Conservation (phyloP, 257 asterid genomes). For the Solanum neorickii region DNA sequence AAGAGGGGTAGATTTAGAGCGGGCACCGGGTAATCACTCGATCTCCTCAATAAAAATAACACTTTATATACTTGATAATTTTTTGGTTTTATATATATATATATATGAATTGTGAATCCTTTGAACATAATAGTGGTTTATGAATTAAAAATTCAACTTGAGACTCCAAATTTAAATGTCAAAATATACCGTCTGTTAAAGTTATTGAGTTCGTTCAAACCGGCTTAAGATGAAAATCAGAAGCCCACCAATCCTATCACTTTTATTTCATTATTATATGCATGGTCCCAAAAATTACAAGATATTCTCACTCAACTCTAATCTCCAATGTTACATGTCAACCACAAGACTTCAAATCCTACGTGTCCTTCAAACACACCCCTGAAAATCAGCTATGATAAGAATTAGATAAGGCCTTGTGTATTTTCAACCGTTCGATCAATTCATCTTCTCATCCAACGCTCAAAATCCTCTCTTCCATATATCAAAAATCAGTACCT, state of each 20-base stretch:
- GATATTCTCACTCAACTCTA: not conserved
- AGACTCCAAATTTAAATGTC: fast-evolving
- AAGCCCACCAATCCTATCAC: not conserved
- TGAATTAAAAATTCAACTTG: no score
- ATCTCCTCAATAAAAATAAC: no score
- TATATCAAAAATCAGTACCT: constrained; percentile 26
- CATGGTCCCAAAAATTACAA: not conserved
- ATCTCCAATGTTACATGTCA: not conserved
- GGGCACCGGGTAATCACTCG: not conserved
- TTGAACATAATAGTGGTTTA: not conserved
- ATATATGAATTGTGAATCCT: no score
- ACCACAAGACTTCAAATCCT: constrained; percentile 26
- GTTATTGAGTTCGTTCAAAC: not conserved
- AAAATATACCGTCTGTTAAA: fast-evolving
- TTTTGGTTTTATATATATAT: no score
- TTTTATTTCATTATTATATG: not conserved
- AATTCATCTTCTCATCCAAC: constrained; percentile 35
- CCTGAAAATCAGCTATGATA: constrained; percentile 38
- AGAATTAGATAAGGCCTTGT: constrained; percentile 57
- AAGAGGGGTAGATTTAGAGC: not conserved
- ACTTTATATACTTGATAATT: no score
- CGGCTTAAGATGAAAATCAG: fast-evolving
- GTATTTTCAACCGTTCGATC: constrained; percentile 37
- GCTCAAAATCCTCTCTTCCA: constrained; percentile 7
- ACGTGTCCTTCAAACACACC: constrained; percentile 18